A percentile compares a stretch with the other conserved stretches of the same genome.
These are phyloP conservation scores for Dryadomyces sulphureus DNA, from an alignment of 2,329 filamentous ascomycete species.

Conservation along the genomic window DNA sequence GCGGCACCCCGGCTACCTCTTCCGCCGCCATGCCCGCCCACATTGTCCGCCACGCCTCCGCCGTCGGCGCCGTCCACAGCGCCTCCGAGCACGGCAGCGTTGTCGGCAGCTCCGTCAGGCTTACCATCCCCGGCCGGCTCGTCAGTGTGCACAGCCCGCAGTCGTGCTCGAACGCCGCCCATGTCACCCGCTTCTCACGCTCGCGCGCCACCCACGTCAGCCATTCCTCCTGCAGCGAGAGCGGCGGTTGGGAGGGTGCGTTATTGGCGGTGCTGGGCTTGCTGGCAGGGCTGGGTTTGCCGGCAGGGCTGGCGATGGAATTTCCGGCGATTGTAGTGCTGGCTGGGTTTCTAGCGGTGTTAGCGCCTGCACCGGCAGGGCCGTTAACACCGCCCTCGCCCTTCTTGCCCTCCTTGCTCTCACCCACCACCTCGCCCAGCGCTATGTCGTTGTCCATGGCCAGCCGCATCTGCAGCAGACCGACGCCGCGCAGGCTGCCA, in stretches of 20 bases:
- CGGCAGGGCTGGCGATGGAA: too few relatives aligned
- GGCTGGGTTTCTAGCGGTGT: too few relatives aligned
- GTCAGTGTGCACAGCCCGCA: constrained; percentile 18
- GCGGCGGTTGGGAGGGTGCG: background rate
- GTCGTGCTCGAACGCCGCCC: constrained; percentile 20
- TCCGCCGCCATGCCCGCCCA: background rate
- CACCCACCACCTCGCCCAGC: too few relatives aligned
- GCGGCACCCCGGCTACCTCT: background rate
- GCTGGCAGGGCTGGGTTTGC: too few relatives aligned
- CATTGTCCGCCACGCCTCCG: background rate
- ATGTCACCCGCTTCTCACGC: constrained; percentile 14
- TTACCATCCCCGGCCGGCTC: constrained; percentile 15
- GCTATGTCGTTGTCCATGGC: background rate
- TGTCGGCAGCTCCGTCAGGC: constrained; percentile 8
- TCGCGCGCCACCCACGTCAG: constrained; percentile 14
- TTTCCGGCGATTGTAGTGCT: too few relatives aligned
- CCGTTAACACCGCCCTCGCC: too few relatives aligned
- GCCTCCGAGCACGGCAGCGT: background rate
- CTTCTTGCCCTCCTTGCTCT: background rate
- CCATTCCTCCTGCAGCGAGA: constrained; percentile 8
- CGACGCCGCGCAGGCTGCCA: background rate
- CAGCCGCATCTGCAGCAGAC: background rate
- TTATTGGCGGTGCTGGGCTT: background rate
- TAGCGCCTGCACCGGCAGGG: too few relatives aligned
- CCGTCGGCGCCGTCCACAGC: background rate